Percentiles rank a stretch among this genome's conserved stretches.
Evolutionary conservation across 169 alveolate species (phyloP).

Genomic region (Plasmodium malariae): DNA sequence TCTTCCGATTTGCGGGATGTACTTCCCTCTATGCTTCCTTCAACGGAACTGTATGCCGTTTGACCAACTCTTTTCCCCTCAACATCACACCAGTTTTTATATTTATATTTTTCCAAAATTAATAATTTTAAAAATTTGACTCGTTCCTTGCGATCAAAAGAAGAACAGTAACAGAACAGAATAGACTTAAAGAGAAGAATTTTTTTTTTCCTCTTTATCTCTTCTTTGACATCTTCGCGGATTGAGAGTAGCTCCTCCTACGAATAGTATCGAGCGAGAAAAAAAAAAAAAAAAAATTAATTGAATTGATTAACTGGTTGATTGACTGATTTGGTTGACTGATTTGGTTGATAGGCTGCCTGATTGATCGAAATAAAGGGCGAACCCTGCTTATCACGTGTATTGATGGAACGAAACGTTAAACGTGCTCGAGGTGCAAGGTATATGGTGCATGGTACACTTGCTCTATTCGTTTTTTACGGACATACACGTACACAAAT

Average conservation of each 20-base stretch:
- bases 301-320: no score
- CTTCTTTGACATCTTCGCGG: not conserved
- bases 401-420: no score
- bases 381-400: no score
- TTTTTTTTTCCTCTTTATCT: not conserved
- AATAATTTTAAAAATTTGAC: slow-evolving; percentile 21
- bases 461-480: no score
- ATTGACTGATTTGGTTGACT: no score
- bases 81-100: not conserved
- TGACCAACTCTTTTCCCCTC: not conserved
- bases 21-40: not conserved
- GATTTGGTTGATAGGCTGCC: no score
- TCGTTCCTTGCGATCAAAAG: slow-evolving; percentile 16
- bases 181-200: slow-evolving; percentile 18
- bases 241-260: slow-evolving; percentile 6
- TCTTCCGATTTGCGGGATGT: not conserved
- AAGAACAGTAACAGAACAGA: slow-evolving; percentile 13
- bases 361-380: no score
- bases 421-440: no score
- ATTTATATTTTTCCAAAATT: slow-evolving; percentile 8
- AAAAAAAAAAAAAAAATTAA: not conserved
- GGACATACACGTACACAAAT: no score
- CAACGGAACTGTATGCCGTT: no score
- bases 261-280: not conserved
- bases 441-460: no score